These are phyloP conservation scores for Plectosphaerella sp. DNA, from an alignment of 2,329 filamentous ascomycete species.

Conservation along the genomic window DNA sequence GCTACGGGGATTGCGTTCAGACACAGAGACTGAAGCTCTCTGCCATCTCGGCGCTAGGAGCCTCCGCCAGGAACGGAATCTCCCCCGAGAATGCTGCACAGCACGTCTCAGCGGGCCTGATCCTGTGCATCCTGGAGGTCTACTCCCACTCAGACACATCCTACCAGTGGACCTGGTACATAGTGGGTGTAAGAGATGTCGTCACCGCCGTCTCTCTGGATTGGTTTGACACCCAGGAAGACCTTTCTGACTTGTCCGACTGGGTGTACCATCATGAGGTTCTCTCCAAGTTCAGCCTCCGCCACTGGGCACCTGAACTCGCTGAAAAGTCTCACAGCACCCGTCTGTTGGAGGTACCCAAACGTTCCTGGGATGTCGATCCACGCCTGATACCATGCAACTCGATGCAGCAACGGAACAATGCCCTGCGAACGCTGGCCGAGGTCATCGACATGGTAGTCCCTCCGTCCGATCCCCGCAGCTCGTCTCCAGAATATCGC, in stretches of 20 bases:
- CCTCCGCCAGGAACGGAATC: conserved; percentile 12
- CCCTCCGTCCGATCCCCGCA: not conserved
- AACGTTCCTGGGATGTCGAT: not conserved
- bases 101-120: conserved; percentile 23
- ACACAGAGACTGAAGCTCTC: conserved; percentile 18
- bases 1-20: conserved; percentile 15
- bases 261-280: conserved; percentile 24
- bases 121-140: conserved; percentile 22
- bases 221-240: not conserved
- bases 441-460: not conserved
- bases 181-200: conserved; percentile 16
- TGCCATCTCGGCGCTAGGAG: conserved; percentile 15
- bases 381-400: not conserved
- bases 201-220: conserved; percentile 3
- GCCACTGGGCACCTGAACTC: conserved; percentile 16
- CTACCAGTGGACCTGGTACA: conserved; percentile 21
- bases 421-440: conserved; percentile 1
- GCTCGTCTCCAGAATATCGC: not conserved
- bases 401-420: not conserved
- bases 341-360: not conserved
- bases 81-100: conserved; percentile 15
- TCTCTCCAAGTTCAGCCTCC: conserved; percentile 19
- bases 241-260: conserved; percentile 14
- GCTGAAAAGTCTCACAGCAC: not conserved
- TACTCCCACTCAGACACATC: conserved; percentile 16